Conservation (phyloP, 2,329 filamentous ascomycete genomes). For the Apiospora malaysiana region DNA sequence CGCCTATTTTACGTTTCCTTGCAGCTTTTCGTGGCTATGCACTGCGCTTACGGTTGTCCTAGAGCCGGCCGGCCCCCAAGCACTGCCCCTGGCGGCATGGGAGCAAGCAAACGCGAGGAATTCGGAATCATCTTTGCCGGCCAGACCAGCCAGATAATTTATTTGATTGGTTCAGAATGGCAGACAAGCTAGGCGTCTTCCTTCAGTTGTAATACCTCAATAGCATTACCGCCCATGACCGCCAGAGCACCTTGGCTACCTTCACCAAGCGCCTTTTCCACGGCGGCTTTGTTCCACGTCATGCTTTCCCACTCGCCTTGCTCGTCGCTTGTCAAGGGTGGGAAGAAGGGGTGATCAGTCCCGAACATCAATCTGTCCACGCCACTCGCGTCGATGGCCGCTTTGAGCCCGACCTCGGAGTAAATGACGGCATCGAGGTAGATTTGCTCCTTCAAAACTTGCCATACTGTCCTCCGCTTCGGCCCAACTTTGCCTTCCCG, state of each 20-base stretch:
- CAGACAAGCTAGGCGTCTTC: conserved; percentile 29
- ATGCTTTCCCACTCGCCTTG: conserved; percentile 74
- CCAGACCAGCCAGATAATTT: no score
- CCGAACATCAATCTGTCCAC: conserved; percentile 78
- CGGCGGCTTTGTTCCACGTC: conserved; percentile 54
- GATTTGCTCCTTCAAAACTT: conserved; percentile 72
- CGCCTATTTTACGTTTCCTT: background rate
- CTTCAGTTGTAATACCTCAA: conserved; percentile 35
- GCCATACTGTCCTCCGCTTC: conserved; percentile 58
- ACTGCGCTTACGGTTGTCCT: conserved; percentile 8
- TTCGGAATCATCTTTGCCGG: background rate
- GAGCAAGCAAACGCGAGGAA: background rate
- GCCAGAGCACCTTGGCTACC: conserved; percentile 34
- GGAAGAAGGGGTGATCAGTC: conserved; percentile 85
- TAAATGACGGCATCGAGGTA: conserved; percentile 90
- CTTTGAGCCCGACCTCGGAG: conserved; percentile 73
- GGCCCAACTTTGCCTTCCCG: conserved; percentile 61
- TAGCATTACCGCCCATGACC: conserved; percentile 42
- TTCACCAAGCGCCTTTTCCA: conserved; percentile 38
- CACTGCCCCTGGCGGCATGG: background rate
- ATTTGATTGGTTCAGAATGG: background rate
- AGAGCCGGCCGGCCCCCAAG: background rate
- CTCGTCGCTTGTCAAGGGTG: conserved; percentile 69
- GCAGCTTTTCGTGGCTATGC: conserved; percentile 5
- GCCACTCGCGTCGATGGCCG: conserved; percentile 72